phyloP scores from a whole-genome alignment of 208 protist species.

The Porcisia deanei region DNA sequence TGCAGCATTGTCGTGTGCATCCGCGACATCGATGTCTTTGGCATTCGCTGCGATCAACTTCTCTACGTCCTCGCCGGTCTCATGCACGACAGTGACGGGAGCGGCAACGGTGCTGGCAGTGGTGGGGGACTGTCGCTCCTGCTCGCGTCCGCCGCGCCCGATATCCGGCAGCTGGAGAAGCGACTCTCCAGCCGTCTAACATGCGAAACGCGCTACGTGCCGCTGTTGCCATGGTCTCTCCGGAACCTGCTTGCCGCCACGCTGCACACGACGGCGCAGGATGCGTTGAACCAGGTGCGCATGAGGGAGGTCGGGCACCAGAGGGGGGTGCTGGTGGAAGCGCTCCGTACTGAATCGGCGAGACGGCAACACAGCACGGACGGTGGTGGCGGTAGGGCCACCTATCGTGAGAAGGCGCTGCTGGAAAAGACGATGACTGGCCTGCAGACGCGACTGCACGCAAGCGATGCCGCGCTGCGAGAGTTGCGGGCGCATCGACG shows the following conservation, averaged over 20 bases:
- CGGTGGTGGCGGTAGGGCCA: neutral
- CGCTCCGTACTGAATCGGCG: slow-evolving; percentile 9
- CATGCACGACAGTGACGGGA: slow-evolving; percentile 79
- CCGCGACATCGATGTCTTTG: slow-evolving; percentile 74
- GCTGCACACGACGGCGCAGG: slow-evolving; percentile 40
- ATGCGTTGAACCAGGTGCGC: slow-evolving; percentile 16
- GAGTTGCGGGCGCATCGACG: slow-evolving; percentile 21
- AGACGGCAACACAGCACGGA: slow-evolving; percentile 6
- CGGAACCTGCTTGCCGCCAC: slow-evolving; percentile 49
- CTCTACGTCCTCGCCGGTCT: slow-evolving; percentile 85
- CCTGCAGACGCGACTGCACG: slow-evolving; percentile 25
- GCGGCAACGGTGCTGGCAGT: neutral
- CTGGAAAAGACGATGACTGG: slow-evolving; percentile 17
- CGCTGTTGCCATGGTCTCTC: slow-evolving; percentile 70
- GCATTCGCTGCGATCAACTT: slow-evolving; percentile 80
- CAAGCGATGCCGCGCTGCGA: slow-evolving; percentile 17
- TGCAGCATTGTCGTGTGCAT: slow-evolving; percentile 77
- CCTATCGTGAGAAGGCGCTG: slow-evolving; percentile 4
- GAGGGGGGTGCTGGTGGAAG: slow-evolving; percentile 10
- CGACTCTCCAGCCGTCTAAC: slow-evolving; percentile 82
- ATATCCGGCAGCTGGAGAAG: slow-evolving; percentile 82
- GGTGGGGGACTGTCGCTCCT: slow-evolving; percentile 66
- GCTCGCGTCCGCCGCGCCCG: slow-evolving; percentile 65
- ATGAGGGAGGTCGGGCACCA: slow-evolving; percentile 8
- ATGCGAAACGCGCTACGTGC: slow-evolving; percentile 76